Conservation (phyloP, 2,329 filamentous ascomycete genomes). For the Spiromastix sp. region DNA sequence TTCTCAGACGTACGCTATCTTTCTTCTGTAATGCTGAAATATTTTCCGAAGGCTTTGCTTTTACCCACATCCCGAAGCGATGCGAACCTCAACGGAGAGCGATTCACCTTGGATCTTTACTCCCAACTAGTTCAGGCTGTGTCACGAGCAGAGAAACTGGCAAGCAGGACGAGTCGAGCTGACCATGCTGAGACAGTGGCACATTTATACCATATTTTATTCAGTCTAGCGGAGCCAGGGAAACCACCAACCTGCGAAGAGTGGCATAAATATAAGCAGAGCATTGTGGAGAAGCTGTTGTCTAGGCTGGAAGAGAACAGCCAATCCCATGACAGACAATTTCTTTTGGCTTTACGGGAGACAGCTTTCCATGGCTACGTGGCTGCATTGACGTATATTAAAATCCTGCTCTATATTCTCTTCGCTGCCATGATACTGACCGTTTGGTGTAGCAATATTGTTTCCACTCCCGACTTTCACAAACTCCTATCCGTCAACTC, state of each 20-base stretch:
- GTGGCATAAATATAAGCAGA: conserved; percentile 30
- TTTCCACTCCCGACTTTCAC: conserved; percentile 33
- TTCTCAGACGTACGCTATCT: conserved; percentile 78
- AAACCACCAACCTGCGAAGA: conserved; percentile 8
- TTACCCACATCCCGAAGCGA: conserved; percentile 15
- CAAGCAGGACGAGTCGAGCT: conserved; percentile 59
- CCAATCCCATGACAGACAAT: conserved; percentile 49
- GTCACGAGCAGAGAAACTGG: conserved; percentile 25
- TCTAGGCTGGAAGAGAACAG: conserved; percentile 56
- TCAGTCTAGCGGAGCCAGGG: conserved; percentile 42
- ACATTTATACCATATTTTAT: conserved; percentile 61
- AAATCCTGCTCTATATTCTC: too few species aligned
- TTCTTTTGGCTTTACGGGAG: conserved; percentile 56
- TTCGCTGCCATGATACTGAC: too few species aligned
- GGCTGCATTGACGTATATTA: conserved; percentile 55
- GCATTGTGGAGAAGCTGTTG: conserved; percentile 49
- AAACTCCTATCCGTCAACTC: conserved; percentile 19
- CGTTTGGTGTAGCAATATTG: too few species aligned
- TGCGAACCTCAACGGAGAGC: background rate
- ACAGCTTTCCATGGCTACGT: conserved; percentile 61
- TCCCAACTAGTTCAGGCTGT: conserved; percentile 23
- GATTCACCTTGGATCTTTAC: conserved; percentile 1
- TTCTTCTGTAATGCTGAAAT: conserved; percentile 36
- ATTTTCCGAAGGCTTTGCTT: conserved; percentile 24
- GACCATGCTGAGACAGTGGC: conserved; percentile 91